Conservation (phyloP, 2,329 filamentous ascomycete genomes). For the Alternaria alternata region DNA sequence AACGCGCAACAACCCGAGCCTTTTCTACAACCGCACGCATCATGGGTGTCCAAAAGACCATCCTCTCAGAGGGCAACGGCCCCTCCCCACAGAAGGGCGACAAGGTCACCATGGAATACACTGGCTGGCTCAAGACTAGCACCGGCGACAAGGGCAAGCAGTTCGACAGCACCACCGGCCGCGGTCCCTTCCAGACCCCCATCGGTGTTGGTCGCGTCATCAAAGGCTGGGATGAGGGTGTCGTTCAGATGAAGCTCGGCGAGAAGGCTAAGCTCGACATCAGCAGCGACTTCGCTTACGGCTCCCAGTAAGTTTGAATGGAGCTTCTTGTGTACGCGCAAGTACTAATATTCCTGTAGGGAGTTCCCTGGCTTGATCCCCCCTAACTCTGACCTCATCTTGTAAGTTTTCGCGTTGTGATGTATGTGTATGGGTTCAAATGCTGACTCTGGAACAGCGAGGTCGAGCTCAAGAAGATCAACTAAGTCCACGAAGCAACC, state of each 20-base stretch:
- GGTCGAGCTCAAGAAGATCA: slow-evolving; percentile 48
- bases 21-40: slow-evolving; percentile 27
- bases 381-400: slow-evolving; percentile 75
- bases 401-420: slow-evolving; percentile 66
- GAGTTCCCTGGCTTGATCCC: slow-evolving; percentile 82
- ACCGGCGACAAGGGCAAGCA: slow-evolving; percentile 41
- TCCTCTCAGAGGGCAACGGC: slow-evolving; percentile 40
- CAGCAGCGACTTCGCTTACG: slow-evolving; percentile 65
- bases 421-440: neutral
- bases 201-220: slow-evolving; percentile 90
- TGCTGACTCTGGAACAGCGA: slow-evolving; percentile 28
- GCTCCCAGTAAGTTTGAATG: slow-evolving; percentile 24
- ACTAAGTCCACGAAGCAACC: slow-evolving; percentile 22
- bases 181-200: slow-evolving; percentile 74
- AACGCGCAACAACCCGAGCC: slow-evolving; percentile 18
- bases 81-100: slow-evolving; percentile 40
- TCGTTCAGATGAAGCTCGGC: slow-evolving; percentile 80
- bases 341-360: slow-evolving; percentile 53
- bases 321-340: neutral
- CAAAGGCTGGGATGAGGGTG: slow-evolving; percentile 72
- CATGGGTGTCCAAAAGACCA: slow-evolving; percentile 44
- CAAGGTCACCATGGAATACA: slow-evolving; percentile 44
- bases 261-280: slow-evolving; percentile 90
- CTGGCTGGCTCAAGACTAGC: slow-evolving; percentile 39
- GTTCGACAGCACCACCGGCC: slow-evolving; percentile 84